These are phyloP conservation scores for Gossypium davidsonii DNA, from an alignment of 441 rosid genomes.

Conservation along the genomic window DNA sequence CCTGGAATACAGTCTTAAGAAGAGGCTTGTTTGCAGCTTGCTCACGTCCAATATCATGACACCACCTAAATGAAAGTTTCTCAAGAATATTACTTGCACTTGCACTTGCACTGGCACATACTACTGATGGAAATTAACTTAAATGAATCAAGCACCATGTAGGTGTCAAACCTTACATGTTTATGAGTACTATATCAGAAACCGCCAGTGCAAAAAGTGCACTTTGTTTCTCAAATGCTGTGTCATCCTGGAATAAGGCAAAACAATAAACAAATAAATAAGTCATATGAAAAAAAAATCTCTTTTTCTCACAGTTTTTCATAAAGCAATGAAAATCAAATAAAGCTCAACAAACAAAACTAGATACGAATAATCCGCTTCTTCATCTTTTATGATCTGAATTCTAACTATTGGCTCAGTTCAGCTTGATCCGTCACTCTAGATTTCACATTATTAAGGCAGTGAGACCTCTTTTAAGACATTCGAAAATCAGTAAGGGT, in stretches of 20 bases:
- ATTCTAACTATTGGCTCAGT: neutral
- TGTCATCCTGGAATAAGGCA: constrained; percentile 69
- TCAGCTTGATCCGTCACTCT: neutral
- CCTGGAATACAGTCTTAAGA: constrained; percentile 98
- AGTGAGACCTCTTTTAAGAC: neutral
- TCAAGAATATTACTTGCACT: neutral
- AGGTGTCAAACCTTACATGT: constrained; percentile 61
- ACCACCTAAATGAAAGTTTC: constrained; percentile 59
- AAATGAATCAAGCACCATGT: neutral
- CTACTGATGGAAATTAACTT: neutral
- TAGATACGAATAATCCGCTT: neutral
- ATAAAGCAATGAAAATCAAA: neutral
- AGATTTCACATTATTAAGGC: neutral
- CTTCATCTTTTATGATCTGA: neutral
- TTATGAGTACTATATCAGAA: constrained; percentile 94
- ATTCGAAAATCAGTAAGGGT: neutral
- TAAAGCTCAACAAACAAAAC: neutral
- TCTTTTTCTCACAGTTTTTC: neutral
- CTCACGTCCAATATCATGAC: constrained; percentile 98
- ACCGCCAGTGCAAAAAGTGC: constrained; percentile 99
- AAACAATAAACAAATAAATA: neutral
- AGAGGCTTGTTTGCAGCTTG: constrained; percentile 99
- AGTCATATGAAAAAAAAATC: constrained; percentile 15
- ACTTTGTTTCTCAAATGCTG: constrained; percentile 99
- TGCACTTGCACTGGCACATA: neutral